Evolutionary conservation across 495 filamentous ascomycete genomes (phyloP), one percentile per base, ranked within the genome.

Genomic region (Talaromyces thailandensis): DNA sequence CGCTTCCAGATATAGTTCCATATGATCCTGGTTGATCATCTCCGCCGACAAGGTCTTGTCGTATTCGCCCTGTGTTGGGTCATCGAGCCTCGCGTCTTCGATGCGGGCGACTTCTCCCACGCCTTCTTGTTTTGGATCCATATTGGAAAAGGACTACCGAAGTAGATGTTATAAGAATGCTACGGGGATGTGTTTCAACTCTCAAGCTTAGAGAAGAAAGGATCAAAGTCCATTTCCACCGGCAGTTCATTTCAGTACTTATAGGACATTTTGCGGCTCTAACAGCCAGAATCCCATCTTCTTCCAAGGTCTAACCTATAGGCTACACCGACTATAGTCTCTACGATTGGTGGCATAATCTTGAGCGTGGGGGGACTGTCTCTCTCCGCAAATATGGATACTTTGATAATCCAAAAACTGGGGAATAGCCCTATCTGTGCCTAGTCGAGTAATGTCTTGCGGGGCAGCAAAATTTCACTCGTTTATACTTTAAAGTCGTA

Each of bases 21-120:
- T 35, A 58, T 58, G 56, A 16, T 35, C 56, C 31, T 58, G 56
- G 56, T 58, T 40, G 56, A 58, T 58, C 31, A 58, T 58, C 4
- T 40, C 35, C 14, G 35, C 35, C 14, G 35, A 40, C 35, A 40
- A 6, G 35, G 35, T 16, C 35, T 40, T 40, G 35, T 40, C 35
- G 14, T 40, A 40, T 14, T 40, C 35, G 35, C 14, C 35, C 4
- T n/a, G 35, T 5, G 35, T n/a, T 5, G 1, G 35, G 14, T 40
- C 35, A 40, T 40, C 35, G 32, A 37, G 32, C 11, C 7, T 40
- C 35, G 35, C 32, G 14, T 40, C 35, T 40, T 40, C 35, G 16
- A 40, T 12, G 14, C 35, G 35, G 35, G 35, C 35, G 16, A 16
- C 35, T 6, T 40, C 35, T 40, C 12, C 35, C 35, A 40, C 35